Conservation (phyloP, 139 green algal species). For the Eudorina sp. region DNA sequence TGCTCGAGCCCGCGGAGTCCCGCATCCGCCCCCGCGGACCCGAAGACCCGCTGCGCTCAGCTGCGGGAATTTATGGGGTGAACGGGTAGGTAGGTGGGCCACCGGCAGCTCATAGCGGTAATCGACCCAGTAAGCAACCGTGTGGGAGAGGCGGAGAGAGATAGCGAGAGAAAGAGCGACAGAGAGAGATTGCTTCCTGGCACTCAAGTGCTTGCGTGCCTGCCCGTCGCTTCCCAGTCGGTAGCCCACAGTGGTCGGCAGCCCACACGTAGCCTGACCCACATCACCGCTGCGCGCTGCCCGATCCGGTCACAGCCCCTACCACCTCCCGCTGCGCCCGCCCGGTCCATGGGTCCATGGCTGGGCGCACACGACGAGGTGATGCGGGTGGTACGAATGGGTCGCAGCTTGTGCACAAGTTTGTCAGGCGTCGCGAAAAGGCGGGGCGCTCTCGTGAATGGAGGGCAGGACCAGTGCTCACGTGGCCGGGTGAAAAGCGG, state of each 20-base stretch:
- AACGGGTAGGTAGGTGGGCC: not conserved
- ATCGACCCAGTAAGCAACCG: not conserved
- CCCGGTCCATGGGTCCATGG: not conserved
- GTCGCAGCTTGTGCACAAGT: not conserved
- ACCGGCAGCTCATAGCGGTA: not conserved
- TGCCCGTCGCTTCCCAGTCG: too few relatives aligned
- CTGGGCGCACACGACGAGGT: not conserved
- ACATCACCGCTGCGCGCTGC: too few relatives aligned
- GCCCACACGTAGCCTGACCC: too few relatives aligned
- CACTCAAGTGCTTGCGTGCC: too few relatives aligned
- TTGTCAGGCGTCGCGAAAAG: not conserved
- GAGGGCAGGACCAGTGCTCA: too few relatives aligned
- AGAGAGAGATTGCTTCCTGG: too few relatives aligned
- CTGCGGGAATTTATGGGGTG: not conserved
- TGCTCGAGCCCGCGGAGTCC: not conserved
- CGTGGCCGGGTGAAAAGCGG: constrained; percentile 23
- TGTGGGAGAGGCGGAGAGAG: not conserved
- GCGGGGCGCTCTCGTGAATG: not conserved
- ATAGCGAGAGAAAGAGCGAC: not conserved
- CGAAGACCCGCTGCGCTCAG: not conserved
- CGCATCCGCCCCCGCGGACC: constrained; percentile 15
- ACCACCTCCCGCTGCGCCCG: too few relatives aligned
- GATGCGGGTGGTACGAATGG: not conserved
- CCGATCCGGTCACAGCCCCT: too few relatives aligned
- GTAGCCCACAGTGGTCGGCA: too few relatives aligned